These are phyloP conservation scores for Hypoxylon cercidicola DNA, from an alignment of 495 filamentous ascomycete species.

Conservation along the genomic window DNA sequence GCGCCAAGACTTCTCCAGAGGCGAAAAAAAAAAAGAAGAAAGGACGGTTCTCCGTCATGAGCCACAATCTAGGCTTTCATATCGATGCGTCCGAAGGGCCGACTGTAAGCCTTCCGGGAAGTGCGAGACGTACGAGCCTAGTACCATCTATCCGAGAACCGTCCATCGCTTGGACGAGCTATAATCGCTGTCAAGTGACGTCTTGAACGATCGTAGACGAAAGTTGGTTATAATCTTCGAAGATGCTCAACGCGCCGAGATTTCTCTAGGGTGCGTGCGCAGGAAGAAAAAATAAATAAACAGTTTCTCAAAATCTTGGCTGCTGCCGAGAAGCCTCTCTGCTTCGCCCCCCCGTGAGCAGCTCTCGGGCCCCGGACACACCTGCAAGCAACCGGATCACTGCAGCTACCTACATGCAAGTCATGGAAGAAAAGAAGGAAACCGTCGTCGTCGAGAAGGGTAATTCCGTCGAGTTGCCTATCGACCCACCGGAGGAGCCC, in stretches of 20 bases:
- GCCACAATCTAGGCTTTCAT: constrained; percentile 34
- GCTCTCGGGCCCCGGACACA: constrained; percentile 12
- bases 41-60: constrained; percentile 15
- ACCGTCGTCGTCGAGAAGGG: constrained; percentile 32
- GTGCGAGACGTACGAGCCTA: constrained; percentile 1
- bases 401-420: not conserved
- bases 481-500: not conserved
- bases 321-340: too few species aligned
- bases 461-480: constrained; percentile 9
- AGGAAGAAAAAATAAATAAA: not conserved
- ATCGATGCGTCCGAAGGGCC: constrained; percentile 28
- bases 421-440: constrained; percentile 31
- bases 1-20: constrained; percentile 28
- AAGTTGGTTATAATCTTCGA: constrained; percentile 13
- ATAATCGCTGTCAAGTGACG: constrained; percentile 16
- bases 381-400: constrained; percentile 4
- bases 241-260: constrained; percentile 21
- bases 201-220: constrained; percentile 6
- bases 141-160: constrained; percentile 26
- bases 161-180: constrained; percentile 23
- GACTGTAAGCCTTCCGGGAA: constrained; percentile 7
- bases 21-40: constrained; percentile 22
- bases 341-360: constrained; percentile 17
- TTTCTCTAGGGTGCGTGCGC: not conserved
- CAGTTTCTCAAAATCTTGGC: not conserved